phyloP scores from a whole-genome alignment of 2,329 filamentous ascomycete genomes.

The Neurospora sp. region DNA sequence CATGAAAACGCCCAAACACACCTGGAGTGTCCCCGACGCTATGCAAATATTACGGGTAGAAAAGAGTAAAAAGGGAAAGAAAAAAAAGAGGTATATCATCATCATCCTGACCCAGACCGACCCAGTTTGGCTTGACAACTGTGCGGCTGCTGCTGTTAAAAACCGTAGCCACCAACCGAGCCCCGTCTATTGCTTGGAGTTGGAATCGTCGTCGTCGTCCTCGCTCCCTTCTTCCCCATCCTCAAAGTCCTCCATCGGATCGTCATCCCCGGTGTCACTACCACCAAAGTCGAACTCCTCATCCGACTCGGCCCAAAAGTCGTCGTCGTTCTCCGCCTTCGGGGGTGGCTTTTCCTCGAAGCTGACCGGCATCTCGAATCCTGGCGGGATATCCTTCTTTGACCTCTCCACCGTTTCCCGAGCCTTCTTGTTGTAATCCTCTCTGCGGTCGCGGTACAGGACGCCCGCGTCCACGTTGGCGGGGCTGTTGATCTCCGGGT shows the following conservation, averaged over 20 bases:
- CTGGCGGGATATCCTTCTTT: conserved; percentile 69
- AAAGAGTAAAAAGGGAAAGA: neutral
- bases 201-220: conserved; percentile 23
- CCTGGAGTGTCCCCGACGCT: neutral
- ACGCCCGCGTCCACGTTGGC: conserved; percentile 92
- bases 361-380: conserved; percentile 73
- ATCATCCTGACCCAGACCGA: neutral
- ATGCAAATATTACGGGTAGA: neutral
- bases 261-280: conserved; percentile 54
- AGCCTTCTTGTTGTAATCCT: conserved; percentile 61
- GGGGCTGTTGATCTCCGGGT: conserved; percentile 85
- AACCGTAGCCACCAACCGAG: neutral
- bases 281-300: conserved; percentile 71
- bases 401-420: conserved; percentile 61
- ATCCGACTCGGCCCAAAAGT: conserved; percentile 73
- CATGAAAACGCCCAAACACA: neutral
- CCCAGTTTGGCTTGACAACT: neutral
- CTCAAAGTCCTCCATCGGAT: conserved; percentile 49
- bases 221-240: conserved; percentile 49
- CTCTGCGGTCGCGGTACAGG: conserved; percentile 65
- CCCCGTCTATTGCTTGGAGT: conserved; percentile 9
- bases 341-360: conserved; percentile 51
- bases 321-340: conserved; percentile 60
- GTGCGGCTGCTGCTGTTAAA: neutral
- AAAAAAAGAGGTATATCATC: neutral